Conservation (phyloP, 2,329 filamentous ascomycete genomes). For the Venturia carpophila region DNA sequence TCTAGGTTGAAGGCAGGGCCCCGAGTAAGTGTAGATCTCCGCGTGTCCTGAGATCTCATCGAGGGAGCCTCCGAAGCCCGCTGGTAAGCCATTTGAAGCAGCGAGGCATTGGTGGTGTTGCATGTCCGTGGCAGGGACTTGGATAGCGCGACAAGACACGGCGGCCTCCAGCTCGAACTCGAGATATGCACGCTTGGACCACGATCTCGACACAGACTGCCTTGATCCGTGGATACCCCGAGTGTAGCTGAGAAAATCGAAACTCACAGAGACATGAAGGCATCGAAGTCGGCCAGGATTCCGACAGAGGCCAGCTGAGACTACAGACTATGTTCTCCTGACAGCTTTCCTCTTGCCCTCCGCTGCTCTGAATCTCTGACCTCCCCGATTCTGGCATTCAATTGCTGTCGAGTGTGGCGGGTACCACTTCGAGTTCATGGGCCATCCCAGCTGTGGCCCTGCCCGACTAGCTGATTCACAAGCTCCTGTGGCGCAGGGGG, state of each 20-base stretch:
- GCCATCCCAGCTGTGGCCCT: neutral
- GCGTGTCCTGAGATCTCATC: neutral
- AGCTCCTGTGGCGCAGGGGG: slow-evolving; percentile 3
- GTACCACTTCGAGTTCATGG: neutral
- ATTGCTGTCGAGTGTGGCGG: too few relatives aligned
- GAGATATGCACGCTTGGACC: too few relatives aligned
- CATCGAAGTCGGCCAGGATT: too few relatives aligned
- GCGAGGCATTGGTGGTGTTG: neutral
- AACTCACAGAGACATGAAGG: too few relatives aligned
- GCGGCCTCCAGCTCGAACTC: neutral
- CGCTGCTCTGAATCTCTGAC: too few relatives aligned
- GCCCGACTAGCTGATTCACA: neutral
- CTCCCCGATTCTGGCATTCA: too few relatives aligned
- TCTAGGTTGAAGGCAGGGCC: slow-evolving; percentile 80
- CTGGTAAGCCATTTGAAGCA: slow-evolving; percentile 4
- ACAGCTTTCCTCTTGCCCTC: too few relatives aligned
- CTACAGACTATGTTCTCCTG: too few relatives aligned
- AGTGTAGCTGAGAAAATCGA: too few relatives aligned
- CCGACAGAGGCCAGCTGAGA: too few relatives aligned
- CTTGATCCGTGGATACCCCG: too few relatives aligned
- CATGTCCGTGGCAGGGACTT: neutral
- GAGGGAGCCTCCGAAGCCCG: slow-evolving; percentile 8
- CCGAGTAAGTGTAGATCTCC: slow-evolving; percentile 28
- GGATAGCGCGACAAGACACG: neutral
- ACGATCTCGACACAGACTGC: too few relatives aligned